Base-by-base conservation (phyloP, 2,329 filamentous ascomycete species). In the Fusarium circinatum region DNA sequence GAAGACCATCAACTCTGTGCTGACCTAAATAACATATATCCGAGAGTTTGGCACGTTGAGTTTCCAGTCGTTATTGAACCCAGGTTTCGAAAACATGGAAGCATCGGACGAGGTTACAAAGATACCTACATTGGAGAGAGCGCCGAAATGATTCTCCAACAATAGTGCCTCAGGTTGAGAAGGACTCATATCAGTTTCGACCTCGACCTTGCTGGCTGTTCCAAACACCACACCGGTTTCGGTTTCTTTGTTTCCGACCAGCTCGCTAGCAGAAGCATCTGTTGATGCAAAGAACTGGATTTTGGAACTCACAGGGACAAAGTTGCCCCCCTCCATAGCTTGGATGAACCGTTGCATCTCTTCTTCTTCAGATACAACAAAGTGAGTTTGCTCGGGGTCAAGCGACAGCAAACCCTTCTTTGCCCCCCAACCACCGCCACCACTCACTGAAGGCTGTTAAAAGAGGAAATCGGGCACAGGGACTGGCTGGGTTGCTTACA, bases 391-490 rank as follows among this genome's bases (percentile, higher is more conserved):
- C 73, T 94, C 88, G 8, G 94, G 93, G 78, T 96, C 94, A 8
- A 97, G 86, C 11, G 94, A 94, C 7, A 97, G 84, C 1, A 97
- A 84, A 1, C 94, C 94, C 76, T 92, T 90, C 80, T 96, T 96
- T 63, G 89, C 85, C 22, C 94, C 94, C 94, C 94, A 97, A 26
- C 94, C 94, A 47, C 94, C 94, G 51, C 94, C 94, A 9, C 94
- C 94, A 77, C 93, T 95, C 71, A 95, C 89, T 87, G 48, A 4
- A 36, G 8, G 28, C 11, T 41, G 54, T 81, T 65, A 82, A 75
- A 24, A 41, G 7, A 38, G 18, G 38, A 4, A 36, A n/a, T 28
- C 14, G 38, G 36, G 26, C 34, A 55, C 36, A n/a, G 24, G 24
- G 51, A 17, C 34, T n/a, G 51, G 24, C n/a, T 39, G 22, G 36